phyloP scores from a whole-genome alignment of 2,329 filamentous ascomycete genomes.

The Fusarium euwallaceae region DNA sequence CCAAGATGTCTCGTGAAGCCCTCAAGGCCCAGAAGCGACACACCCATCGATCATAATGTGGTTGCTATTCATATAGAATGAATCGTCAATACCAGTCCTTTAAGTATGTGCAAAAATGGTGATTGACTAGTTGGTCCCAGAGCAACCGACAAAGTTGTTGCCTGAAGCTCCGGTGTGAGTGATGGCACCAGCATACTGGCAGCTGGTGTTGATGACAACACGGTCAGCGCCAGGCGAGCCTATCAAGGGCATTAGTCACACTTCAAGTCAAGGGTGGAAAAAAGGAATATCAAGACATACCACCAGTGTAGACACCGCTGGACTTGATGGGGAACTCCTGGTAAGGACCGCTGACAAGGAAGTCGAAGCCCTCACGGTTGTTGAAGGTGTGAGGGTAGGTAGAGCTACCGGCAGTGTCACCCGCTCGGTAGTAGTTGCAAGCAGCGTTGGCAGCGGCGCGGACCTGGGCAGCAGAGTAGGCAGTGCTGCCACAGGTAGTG shows the following conservation, averaged over 20 bases:
- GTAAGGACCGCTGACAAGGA: slow-evolving; percentile 51
- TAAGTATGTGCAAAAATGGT: not conserved
- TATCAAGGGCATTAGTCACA: slow-evolving; percentile 12
- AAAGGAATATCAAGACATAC: slow-evolving; percentile 40
- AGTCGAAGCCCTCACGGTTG: slow-evolving; percentile 56
- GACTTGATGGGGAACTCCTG: slow-evolving; percentile 56
- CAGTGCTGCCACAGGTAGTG: slow-evolving; percentile 49
- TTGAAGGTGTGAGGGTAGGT: slow-evolving; percentile 56
- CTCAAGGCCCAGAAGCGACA: not conserved
- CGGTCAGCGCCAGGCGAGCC: slow-evolving; percentile 73
- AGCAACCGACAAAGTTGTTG: slow-evolving; percentile 77
- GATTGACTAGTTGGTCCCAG: slow-evolving; percentile 51
- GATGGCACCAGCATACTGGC: slow-evolving; percentile 72
- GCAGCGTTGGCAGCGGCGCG: slow-evolving; percentile 46
- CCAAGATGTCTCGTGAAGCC: not conserved
- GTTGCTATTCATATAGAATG: not conserved
- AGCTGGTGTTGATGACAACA: slow-evolving; percentile 71
- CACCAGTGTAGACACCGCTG: slow-evolving; percentile 52
- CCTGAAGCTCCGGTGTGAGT: slow-evolving; percentile 79
- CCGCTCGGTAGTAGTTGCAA: slow-evolving; percentile 42
- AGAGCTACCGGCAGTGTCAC: slow-evolving; percentile 46
- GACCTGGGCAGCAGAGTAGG: slow-evolving; percentile 47
- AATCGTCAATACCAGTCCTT: accelerated
- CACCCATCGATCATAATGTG: not conserved
- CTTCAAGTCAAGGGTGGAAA: accelerated